Evolutionary conservation across 306 rosid genomes (phyloP), one percentile per base, ranked within the genome.

Genomic region (Inga oerstediana): DNA sequence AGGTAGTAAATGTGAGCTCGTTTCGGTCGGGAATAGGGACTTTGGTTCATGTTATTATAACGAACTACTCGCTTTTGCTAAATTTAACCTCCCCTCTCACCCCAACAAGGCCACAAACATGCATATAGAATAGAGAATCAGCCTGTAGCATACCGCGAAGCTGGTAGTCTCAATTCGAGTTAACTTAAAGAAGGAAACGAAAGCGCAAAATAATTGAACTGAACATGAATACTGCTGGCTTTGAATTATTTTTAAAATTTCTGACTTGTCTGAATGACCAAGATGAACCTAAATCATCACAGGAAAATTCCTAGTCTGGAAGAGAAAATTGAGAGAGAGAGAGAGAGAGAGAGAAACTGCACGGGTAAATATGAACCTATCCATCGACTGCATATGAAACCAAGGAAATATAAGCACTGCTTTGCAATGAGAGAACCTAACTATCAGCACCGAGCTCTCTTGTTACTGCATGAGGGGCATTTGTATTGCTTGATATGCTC

Each of bases 401-500:
- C 62, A 51, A 82, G 85, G 43, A 51, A 39, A 39, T 39, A 39
- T 39, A 1, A 79, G 32, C 70, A 65, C 83, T 34, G 85, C 58
- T 76, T 51, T 70, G 69, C 79, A n/a, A 69, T 39, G 64, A 77
- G 11, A 46, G 37, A 24, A 84, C 54, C 71, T 69, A 52, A 79
- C 58, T 13, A 45, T 85, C 87, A 59, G 39, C 85, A 82, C 65
- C 97, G 97, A 79, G 87, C 91, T 89, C 97, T 88, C 91, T 94
- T 94, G 90, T 88, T 90, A 89, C 88, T 93, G 97, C 98, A 94
- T 73, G 98, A 88, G 65, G 98, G 98, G 80, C 98, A 94, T 85
- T 94, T 94, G 91, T 94, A 94, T 44, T 94, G 97, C 91, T 93
- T 94, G 54, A 94, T 94, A 81, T 90, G 97, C 87, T 91, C 94